phyloP scores from a whole-genome alignment of 345 rosid species.

The Viola odorata region DNA sequence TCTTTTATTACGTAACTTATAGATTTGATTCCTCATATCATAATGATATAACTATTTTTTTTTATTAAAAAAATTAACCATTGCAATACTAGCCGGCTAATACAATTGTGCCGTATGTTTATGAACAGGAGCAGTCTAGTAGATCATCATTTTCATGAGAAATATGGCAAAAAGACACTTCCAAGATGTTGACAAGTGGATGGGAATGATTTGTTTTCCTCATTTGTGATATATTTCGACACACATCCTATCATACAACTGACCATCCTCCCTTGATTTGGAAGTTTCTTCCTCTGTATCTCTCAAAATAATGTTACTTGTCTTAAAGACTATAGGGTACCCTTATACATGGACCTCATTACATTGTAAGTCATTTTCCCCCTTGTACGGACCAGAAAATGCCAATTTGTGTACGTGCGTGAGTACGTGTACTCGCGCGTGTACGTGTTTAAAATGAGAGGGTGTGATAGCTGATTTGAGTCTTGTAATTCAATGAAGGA shows the following conservation, averaged over 20 bases:
- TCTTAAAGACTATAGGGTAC: slow-evolving; percentile 14
- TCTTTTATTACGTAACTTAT: too few species aligned
- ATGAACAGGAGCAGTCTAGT: neutral
- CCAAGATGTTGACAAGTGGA: slow-evolving; percentile 22
- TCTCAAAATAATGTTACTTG: slow-evolving; percentile 28
- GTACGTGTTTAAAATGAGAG: neutral
- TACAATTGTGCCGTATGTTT: too few species aligned
- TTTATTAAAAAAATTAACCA: too few species aligned
- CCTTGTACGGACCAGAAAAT: slow-evolving; percentile 33
- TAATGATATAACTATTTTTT: too few species aligned
- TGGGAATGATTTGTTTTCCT: slow-evolving; percentile 12
- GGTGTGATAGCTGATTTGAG: slow-evolving; percentile 3
- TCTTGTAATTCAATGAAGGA: slow-evolving; percentile 26
- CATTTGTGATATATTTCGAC: neutral
- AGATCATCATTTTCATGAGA: neutral
- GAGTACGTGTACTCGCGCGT: neutral
- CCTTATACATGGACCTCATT: slow-evolving; percentile 25
- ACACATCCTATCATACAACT: slow-evolving; percentile 13
- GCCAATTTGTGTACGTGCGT: slow-evolving; percentile 11
- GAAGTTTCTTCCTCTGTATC: slow-evolving; percentile 32
- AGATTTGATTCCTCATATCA: too few species aligned
- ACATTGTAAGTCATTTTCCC: slow-evolving; percentile 31
- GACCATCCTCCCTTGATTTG: slow-evolving; percentile 16
- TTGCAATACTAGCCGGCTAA: too few species aligned
- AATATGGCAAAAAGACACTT: neutral